Evolutionary conservation across 345 rosid species (phyloP).

Genomic region (Populus simonii): DNA sequence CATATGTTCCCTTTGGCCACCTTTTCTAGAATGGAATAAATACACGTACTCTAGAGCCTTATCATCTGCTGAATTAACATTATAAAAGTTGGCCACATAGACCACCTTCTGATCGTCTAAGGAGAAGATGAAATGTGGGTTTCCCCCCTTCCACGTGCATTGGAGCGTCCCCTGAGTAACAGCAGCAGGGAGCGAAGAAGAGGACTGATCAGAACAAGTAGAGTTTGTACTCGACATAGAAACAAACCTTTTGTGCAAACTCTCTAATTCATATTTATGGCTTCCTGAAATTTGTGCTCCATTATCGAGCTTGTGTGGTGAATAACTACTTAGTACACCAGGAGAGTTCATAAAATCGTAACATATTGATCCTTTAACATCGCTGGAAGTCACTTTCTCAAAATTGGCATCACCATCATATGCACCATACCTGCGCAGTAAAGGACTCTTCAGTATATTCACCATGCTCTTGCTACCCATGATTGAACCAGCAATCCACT

Average conservation of each 20-base stretch:
- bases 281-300: conserved; percentile 15
- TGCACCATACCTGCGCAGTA: conserved; percentile 42
- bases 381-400: conserved; percentile 23
- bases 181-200: conserved; percentile 36
- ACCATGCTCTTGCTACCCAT: conserved; percentile 70
- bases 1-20: conserved; percentile 36
- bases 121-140: conserved; percentile 74
- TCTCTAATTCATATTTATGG: conserved; percentile 24
- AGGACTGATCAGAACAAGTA: conserved; percentile 48
- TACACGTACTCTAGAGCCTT: conserved; percentile 46
- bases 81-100: conserved; percentile 56
- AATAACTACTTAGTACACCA: conserved; percentile 31
- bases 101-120: conserved; percentile 63
- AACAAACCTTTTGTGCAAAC: conserved; percentile 28
- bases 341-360: conserved; percentile 39
- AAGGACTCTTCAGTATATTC: conserved; percentile 58
- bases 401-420: conserved; percentile 32
- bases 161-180: conserved; percentile 75
- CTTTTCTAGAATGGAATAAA: conserved; percentile 50
- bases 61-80: conserved; percentile 30
- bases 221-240: conserved; percentile 56
- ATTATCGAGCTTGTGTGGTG: conserved; percentile 27
- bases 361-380: conserved; percentile 36
- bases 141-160: conserved; percentile 62
- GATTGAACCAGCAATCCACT: conserved; percentile 60